These are phyloP conservation scores for Pseudevernia furfuracea DNA, from an alignment of 495 filamentous ascomycete species.

Conservation along the genomic window DNA sequence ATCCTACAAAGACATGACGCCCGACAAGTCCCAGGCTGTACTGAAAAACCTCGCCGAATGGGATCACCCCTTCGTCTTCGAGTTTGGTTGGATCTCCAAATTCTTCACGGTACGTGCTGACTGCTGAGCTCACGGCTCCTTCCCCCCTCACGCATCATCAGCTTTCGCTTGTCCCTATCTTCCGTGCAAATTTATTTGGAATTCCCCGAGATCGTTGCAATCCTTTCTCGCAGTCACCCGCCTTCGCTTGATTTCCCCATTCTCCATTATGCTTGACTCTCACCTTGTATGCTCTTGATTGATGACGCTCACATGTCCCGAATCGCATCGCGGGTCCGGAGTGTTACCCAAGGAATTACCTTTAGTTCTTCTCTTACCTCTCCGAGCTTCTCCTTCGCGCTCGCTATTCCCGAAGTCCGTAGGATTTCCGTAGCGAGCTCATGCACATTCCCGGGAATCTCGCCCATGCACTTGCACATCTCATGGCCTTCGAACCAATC, in stretches of 20 bases:
- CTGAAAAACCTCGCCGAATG: conserved; percentile 24
- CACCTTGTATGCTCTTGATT: not conserved
- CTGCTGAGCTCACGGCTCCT: not conserved
- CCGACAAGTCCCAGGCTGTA: conserved; percentile 27
- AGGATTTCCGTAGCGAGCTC: not conserved
- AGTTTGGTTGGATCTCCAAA: conserved; percentile 28
- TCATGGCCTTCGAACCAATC: not conserved
- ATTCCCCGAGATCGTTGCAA: not conserved
- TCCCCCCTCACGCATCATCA: not conserved
- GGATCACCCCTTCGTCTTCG: conserved; percentile 26
- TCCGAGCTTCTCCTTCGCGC: not conserved
- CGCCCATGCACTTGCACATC: not conserved
- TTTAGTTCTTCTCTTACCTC: not conserved
- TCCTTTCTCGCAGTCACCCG: not conserved
- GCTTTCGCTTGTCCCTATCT: not conserved
- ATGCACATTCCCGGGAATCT: not conserved
- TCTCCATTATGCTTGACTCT: not conserved
- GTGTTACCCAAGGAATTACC: not conserved
- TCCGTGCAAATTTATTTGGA: not conserved
- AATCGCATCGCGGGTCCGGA: not conserved
- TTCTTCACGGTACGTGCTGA: conserved; percentile 26
- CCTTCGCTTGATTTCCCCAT: not conserved
- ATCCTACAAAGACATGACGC: conserved; percentile 24
- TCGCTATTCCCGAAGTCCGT: not conserved
- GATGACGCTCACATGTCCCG: not conserved